Evolutionary conservation across 495 filamentous ascomycete genomes (phyloP), one percentile per base, ranked within the genome.

Genomic region (Neurospora tetrasperma): DNA sequence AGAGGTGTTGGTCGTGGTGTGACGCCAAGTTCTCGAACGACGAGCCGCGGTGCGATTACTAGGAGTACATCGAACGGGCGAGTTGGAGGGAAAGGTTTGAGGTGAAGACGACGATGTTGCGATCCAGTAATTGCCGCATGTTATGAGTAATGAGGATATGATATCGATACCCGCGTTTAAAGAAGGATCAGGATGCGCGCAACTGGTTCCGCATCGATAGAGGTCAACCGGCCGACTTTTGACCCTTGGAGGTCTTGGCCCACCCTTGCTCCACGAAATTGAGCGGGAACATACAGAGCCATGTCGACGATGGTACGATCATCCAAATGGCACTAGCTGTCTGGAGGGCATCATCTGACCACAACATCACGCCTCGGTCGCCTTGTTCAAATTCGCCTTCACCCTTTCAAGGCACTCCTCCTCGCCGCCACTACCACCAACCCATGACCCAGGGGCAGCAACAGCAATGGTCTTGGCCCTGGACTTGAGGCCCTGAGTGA

Each of bases 401-500:
- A 74, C 78, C 23, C 70, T 74, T 43, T 43, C 75, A 11, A 80
- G 42, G 42, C 77, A 80, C 68, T 76, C 77, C 42, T 78, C 77
- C 69, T 79, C 79, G 23, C 54, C 23, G 12, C 54, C 54, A 31
- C 8, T 31, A 31, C 23, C 54, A 35, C 54, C 74, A n/a, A 75
- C 72, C 76, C 73, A 75, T 1, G 73, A 72, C 31, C 73, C 76
- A 18, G 54, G 54, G 7, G 73, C 72, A n/a, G 75, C 70, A 16
- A 76, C 71, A 5, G 79, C 78, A 11, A 83, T 75, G 16, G 86
- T 90, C 81, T 93, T 92, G 69, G 87, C 87, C 20, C 87, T 79
- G 20, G 86, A 88, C 75, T 90, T 92, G 70, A 84, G 78, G 4
- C 91, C 91, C 23, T 88, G 89, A 46, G 86, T 86, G 42, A 93